Evolutionary conservation across 192 early-diverging fungal genomes (phyloP), one percentile per base, ranked within the genome.

Genomic region (Phycomyces blakesleeanus): DNA sequence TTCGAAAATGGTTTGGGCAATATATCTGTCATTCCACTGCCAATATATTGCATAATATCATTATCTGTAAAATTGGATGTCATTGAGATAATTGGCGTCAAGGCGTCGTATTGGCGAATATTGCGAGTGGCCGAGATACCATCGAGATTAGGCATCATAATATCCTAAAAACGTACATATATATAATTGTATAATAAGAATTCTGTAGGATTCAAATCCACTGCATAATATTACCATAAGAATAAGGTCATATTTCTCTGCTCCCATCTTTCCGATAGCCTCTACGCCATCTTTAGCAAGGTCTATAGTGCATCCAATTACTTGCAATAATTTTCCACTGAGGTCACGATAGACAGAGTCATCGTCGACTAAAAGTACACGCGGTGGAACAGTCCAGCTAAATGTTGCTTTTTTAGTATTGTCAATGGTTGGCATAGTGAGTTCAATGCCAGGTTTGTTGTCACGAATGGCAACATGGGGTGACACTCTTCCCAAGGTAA

Each of bases 81-180:
- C 89, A 91, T 91, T 26, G 82, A 81, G 57, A 91, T 85, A 44
- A 91, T 89, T 0, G 89, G 88, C 7, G 87, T 89, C 41, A 71
- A 66, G 15, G 74, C 64, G 63, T 91, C 87, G 72, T 86, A 88
- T 60, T 82, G 81, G 37, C 89, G 76, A 49, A 91, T 89, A 25
- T 78, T 81, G 20, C 74, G 74, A 0, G 89, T 89, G 0, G 88
- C 87, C 3, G 78, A 73, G 11, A 90, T 80, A 34, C 89, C 89
- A 72, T 88, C 80, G 27, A 89, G 64, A 9, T 83, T 85, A 8
- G 88, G 89, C 84, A 90, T 90, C 39, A 85, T 76, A 40, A 89
- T 86, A 64, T 91, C 87, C 81, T 80, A 54, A 51, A 52, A 51
- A 29, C 55, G 20, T 18, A 27, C 20, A 25, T 5, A 52, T 29